A percentile compares a stretch with the other conserved stretches of the same genome.
phyloP scores from a whole-genome alignment of 1,284 basidiomycete genomes.

The Caloboletus firmus region DNA sequence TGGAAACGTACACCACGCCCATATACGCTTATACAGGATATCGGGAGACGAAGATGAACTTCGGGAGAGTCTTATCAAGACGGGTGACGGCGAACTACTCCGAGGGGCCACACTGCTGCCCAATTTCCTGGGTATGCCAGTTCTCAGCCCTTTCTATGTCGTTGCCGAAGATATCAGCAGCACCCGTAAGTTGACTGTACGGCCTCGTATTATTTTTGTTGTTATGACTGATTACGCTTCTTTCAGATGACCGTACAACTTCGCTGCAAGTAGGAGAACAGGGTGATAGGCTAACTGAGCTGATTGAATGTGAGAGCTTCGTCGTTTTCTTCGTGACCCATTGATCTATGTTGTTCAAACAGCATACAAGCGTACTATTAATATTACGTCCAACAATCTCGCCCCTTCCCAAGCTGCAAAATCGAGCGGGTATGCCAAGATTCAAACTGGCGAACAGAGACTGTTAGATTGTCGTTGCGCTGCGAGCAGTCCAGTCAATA shows the following conservation, averaged over 20 bases:
- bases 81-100: too few relatives aligned
- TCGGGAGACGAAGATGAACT: too few relatives aligned
- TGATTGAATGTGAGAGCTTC: background rate
- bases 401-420: slow-evolving; percentile 7
- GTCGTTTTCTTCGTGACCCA: background rate
- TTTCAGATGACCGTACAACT: background rate
- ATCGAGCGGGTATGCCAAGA: background rate
- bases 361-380: background rate
- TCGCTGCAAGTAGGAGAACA: background rate
- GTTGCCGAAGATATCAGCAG: too few relatives aligned
- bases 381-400: background rate
- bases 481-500: background rate
- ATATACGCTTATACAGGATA: too few relatives aligned
- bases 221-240: background rate
- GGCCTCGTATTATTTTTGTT: background rate
- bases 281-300: background rate
- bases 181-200: too few relatives aligned
- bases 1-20: too few relatives aligned
- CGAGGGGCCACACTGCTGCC: too few relatives aligned
- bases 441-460: background rate
- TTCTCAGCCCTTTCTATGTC: too few relatives aligned
- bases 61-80: too few relatives aligned
- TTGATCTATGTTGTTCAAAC: background rate
- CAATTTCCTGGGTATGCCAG: too few relatives aligned
- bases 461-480: slow-evolving; percentile 4